Evolutionary conservation across 2,329 filamentous ascomycete species (phyloP).

Genomic region (Myriosclerotinia duriaeana): DNA sequence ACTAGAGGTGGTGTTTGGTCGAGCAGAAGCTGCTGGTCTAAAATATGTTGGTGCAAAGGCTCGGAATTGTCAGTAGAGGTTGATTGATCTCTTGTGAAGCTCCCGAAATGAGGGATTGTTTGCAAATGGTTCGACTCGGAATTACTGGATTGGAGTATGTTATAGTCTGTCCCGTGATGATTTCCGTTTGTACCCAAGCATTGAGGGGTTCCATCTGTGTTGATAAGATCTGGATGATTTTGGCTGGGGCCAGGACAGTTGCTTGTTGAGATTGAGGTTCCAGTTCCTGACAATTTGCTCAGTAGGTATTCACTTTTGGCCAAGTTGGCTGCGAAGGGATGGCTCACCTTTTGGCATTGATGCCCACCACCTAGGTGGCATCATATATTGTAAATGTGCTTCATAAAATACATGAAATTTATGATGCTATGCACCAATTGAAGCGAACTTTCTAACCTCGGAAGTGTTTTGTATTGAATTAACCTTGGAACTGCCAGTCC

Average conservation of each 20-base stretch:
- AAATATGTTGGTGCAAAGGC: not conserved
- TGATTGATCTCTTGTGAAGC: not conserved
- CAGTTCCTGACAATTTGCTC: not conserved
- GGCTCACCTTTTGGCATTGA: not conserved
- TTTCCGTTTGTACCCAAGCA: not conserved
- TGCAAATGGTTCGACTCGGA: not conserved
- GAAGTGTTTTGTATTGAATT: not conserved
- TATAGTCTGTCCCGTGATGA: not conserved
- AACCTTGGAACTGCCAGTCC: too few species aligned
- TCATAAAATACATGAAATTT: not conserved
- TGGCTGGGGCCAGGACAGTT: not conserved
- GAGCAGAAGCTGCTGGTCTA: constrained; percentile 1
- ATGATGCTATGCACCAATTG: not conserved
- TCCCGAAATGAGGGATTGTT: not conserved
- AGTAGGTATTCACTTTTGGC: not conserved
- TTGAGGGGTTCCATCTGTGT: not conserved
- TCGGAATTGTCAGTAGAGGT: not conserved
- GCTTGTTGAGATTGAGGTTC: not conserved
- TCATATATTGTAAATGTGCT: not conserved
- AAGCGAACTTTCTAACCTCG: not conserved
- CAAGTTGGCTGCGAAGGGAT: not conserved
- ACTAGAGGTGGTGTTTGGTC: not conserved
- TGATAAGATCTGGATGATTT: not conserved
- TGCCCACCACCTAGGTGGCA: not conserved
- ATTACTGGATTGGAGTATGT: not conserved